These are phyloP conservation scores for Escovopsis sp. DNA, from an alignment of 2,329 filamentous ascomycete genomes.

Conservation along the genomic window DNA sequence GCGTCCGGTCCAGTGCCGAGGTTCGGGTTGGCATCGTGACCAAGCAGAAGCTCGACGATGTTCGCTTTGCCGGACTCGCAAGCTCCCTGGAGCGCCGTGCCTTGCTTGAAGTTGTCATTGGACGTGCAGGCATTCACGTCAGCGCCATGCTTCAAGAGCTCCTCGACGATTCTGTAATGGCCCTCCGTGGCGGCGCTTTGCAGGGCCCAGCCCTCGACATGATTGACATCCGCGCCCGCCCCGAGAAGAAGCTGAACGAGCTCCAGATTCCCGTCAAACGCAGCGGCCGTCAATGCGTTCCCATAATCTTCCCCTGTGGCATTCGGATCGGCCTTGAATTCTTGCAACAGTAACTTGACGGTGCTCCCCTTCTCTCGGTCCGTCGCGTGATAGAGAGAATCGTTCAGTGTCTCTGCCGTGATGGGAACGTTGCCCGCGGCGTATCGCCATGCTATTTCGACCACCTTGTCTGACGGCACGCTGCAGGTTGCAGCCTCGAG, in stretches of 20 bases:
- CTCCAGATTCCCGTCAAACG: slow-evolving; percentile 20
- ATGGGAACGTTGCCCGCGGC: slow-evolving; percentile 15
- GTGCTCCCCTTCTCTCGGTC: slow-evolving; percentile 23
- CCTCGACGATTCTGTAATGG: slow-evolving; percentile 19
- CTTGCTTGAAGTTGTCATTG: slow-evolving; percentile 13
- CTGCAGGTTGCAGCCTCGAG: slow-evolving; percentile 15
- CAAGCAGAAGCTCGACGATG: slow-evolving; percentile 23
- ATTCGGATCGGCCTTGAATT: slow-evolving; percentile 22
- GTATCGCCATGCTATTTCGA: slow-evolving; percentile 24
- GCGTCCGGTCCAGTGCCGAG: slow-evolving; percentile 19
- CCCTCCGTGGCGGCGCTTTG: slow-evolving; percentile 23
- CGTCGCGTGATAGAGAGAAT: slow-evolving; percentile 24
- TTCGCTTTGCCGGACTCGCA: slow-evolving; percentile 19
- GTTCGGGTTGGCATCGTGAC: slow-evolving; percentile 23
- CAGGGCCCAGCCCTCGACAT: slow-evolving; percentile 21
- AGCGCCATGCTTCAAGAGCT: slow-evolving; percentile 21
- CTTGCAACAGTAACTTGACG: slow-evolving; percentile 19
- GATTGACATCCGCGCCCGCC: slow-evolving; percentile 20
- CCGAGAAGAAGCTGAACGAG: slow-evolving; percentile 19
- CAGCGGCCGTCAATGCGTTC: slow-evolving; percentile 18
- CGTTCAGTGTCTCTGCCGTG: slow-evolving; percentile 15
- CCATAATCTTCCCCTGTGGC: slow-evolving; percentile 24
- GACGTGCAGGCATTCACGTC: slow-evolving; percentile 19
- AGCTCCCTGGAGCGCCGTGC: slow-evolving; percentile 26
- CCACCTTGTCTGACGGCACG: slow-evolving; percentile 19